phyloP scores from a whole-genome alignment of 1,284 basidiomycete species.

The Retiboletus fuscus region DNA sequence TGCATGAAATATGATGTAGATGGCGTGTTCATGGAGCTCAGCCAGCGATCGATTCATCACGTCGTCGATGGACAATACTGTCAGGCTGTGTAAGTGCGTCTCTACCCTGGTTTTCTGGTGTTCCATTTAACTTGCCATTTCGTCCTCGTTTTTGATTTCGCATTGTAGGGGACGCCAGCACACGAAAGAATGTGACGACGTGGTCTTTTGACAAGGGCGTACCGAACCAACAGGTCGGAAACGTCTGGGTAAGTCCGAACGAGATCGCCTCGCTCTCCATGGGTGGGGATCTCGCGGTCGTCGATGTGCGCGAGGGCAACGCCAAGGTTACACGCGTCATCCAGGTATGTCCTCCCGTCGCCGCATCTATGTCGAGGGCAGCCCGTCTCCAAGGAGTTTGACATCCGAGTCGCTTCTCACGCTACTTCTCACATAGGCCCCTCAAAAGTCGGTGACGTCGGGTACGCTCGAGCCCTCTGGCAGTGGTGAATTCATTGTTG shows the following conservation, averaged over 20 bases:
- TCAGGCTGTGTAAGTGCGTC: slow-evolving; percentile 81
- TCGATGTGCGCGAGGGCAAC: slow-evolving; percentile 76
- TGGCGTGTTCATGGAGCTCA: slow-evolving; percentile 81
- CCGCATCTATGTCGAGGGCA: background rate
- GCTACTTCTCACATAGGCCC: slow-evolving; percentile 61
- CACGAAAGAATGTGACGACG: slow-evolving; percentile 71
- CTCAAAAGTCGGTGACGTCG: slow-evolving; percentile 84
- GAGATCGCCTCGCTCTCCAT: slow-evolving; percentile 89
- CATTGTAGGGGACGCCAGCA: slow-evolving; percentile 80
- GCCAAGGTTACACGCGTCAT: slow-evolving; percentile 72
- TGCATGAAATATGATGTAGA: slow-evolving; percentile 56
- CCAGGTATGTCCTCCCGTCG: slow-evolving; percentile 56
- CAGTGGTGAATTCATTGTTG: slow-evolving; percentile 78
- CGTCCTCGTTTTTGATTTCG: background rate
- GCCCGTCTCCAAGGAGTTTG: slow-evolving; percentile 3
- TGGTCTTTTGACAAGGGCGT: slow-evolving; percentile 81
- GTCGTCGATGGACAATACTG: slow-evolving; percentile 89
- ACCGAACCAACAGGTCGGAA: slow-evolving; percentile 88
- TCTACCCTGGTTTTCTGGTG: background rate
- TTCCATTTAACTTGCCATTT: background rate
- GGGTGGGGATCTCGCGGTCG: slow-evolving; percentile 85
- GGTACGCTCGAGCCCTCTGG: slow-evolving; percentile 58
- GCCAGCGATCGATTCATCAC: slow-evolving; percentile 83
- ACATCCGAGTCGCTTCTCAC: background rate
- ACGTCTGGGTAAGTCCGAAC: slow-evolving; percentile 77